These are phyloP conservation scores for Mucor plumbeus DNA, from an alignment of 371 early-diverging fungal species.

Conservation along the genomic window DNA sequence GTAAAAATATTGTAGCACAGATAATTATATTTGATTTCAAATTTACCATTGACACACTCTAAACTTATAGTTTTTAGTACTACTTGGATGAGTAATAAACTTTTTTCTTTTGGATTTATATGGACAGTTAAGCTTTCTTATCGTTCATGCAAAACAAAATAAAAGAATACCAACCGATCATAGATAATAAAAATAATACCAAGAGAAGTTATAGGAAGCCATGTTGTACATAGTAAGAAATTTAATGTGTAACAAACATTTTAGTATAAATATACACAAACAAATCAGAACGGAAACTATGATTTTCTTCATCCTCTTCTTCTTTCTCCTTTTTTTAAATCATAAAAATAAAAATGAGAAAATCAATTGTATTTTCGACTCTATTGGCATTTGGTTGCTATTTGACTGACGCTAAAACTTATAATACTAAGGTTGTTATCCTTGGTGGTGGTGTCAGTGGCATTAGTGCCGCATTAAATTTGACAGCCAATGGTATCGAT, in stretches of 20 bases:
- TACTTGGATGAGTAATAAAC: slow-evolving; percentile 15
- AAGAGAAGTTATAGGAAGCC: too few species aligned
- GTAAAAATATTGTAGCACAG: not conserved
- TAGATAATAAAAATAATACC: not conserved
- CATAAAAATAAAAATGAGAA: not conserved
- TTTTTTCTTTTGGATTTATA: slow-evolving; percentile 2
- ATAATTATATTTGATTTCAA: not conserved
- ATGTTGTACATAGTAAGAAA: not conserved
- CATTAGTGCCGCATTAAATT: slow-evolving; percentile 50
- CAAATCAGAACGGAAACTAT: not conserved
- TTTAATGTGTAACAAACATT: not conserved
- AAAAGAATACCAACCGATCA: not conserved
- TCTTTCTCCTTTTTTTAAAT: not conserved
- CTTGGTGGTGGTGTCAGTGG: slow-evolving; percentile 56
- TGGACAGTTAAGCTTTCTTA: slow-evolving; percentile 9
- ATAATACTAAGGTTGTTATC: slow-evolving; percentile 50
- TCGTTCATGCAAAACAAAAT: not conserved
- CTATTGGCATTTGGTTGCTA: slow-evolving; percentile 4
- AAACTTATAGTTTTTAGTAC: not conserved
- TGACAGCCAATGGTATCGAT: slow-evolving; percentile 40
- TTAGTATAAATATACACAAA: not conserved
- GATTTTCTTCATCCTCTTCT: not conserved
- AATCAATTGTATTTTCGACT: slow-evolving; percentile 1
- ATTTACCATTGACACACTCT: not conserved
- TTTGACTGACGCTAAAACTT: slow-evolving; percentile 17